A percentile compares a stretch with the other conserved stretches of the same genome.
These are phyloP conservation scores for Byssoonygena ceratinophila DNA, from an alignment of 2,329 filamentous ascomycete genomes.

Conservation along the genomic window DNA sequence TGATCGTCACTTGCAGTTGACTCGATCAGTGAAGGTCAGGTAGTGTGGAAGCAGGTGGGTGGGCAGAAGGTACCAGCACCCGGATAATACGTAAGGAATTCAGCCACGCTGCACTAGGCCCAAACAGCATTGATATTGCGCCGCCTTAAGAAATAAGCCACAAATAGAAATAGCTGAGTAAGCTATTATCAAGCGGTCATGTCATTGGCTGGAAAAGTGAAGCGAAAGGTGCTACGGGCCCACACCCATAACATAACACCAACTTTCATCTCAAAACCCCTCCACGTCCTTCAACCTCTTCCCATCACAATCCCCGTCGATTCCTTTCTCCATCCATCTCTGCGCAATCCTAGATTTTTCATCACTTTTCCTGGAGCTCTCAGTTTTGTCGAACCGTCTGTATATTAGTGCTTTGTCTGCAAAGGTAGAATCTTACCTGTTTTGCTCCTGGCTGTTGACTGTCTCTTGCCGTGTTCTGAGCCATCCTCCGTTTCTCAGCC, in stretches of 20 bases:
- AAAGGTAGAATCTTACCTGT: conserved; percentile 1
- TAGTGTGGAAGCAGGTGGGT: background rate
- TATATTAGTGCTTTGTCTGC: background rate
- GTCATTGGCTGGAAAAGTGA: conserved; percentile 5
- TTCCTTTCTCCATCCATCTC: background rate
- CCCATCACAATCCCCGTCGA: background rate
- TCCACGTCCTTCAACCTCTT: background rate
- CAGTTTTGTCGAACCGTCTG: background rate
- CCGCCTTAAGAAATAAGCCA: no score
- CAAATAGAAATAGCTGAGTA: no score
- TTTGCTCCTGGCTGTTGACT: background rate
- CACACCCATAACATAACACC: background rate
- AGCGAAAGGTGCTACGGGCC: background rate
- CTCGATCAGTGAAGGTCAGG: background rate
- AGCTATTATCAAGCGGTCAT: background rate
- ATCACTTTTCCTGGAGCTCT: background rate
- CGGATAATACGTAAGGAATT: no score
- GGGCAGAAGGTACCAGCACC: no score
- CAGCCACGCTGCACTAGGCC: no score
- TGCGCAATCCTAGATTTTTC: background rate
- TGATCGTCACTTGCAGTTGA: background rate
- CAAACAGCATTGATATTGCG: background rate
- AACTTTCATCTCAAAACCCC: conserved; percentile 4
- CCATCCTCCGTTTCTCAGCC: background rate
- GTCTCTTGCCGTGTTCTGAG: background rate